Conservation (phyloP, 2,329 filamentous ascomycete genomes). For the Podosphaera fusca region DNA sequence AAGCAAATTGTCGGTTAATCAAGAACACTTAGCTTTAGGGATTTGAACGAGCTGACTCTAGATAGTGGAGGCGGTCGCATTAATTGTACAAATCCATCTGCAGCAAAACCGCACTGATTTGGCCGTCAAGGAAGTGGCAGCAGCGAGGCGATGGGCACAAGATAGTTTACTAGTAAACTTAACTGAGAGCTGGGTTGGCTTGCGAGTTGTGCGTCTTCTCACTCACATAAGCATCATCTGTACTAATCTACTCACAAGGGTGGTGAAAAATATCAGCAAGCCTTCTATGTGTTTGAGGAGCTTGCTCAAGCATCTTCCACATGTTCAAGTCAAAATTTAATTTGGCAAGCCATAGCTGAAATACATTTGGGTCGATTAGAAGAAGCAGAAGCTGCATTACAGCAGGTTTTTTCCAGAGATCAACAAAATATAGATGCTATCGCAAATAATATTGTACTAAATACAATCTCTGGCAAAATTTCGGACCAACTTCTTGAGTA, state of each 20-base stretch:
- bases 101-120: constrained; percentile 80
- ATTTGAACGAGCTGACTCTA: constrained; percentile 4
- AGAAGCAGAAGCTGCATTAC: constrained; percentile 69
- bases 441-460: constrained; percentile 63
- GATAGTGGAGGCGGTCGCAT: constrained; percentile 50
- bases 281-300: constrained; percentile 96
- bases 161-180: constrained; percentile 85
- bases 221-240: background rate
- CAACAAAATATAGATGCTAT: constrained; percentile 49
- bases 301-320: constrained; percentile 70
- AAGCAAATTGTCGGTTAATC: constrained; percentile 48
- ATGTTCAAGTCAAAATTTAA: constrained; percentile 49
- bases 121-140: constrained; percentile 67
- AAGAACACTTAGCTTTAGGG: background rate
- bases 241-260: constrained; percentile 32
- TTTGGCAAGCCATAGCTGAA: constrained; percentile 78
- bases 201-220: constrained; percentile 45
- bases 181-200: constrained; percentile 82
- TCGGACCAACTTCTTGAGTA: constrained; percentile 37
- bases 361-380: constrained; percentile 72
- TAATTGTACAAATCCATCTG: constrained; percentile 82
- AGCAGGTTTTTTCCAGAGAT: constrained; percentile 57
- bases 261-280: constrained; percentile 85
- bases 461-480: constrained; percentile 53
- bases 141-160: constrained; percentile 81